Evolutionary conservation across 1,284 basidiomycete species (phyloP).

Genomic region (Microbotryomycetes sp.): DNA sequence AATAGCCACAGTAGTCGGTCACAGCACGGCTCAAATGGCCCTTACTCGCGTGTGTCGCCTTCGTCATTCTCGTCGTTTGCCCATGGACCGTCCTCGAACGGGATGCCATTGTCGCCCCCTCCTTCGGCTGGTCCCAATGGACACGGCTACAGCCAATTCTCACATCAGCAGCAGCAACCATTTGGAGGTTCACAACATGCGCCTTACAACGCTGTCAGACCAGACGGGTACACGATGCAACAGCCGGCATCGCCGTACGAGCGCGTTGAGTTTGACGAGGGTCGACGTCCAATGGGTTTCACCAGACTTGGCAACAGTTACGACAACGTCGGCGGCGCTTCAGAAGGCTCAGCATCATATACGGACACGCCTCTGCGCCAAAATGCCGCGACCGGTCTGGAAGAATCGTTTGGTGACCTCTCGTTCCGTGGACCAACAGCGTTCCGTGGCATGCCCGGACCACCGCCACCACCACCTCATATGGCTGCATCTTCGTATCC

Average conservation of each 20-base stretch:
- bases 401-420: constrained; percentile 18
- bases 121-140: constrained; percentile 20
- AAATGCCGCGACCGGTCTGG: constrained; percentile 3
- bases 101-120: constrained; percentile 31
- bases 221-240: constrained; percentile 25
- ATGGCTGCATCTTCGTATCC: background rate
- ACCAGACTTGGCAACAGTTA: background rate
- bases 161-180: background rate
- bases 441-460: no score
- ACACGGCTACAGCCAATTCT: background rate
- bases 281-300: background rate
- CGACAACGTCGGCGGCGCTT: background rate
- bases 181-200: background rate
- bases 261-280: constrained; percentile 29
- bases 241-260: constrained; percentile 25
- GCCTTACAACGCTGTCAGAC: constrained; percentile 22
- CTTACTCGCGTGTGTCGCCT: constrained; percentile 29
- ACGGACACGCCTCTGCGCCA: constrained; percentile 4
- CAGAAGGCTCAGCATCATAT: constrained; percentile 8
- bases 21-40: constrained; percentile 8
- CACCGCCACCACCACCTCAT: background rate
- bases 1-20: constrained; percentile 3
- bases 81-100: constrained; percentile 1
- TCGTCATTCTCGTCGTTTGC: constrained; percentile 27
- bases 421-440: constrained; percentile 5